phyloP scores from a whole-genome alignment of 1,284 basidiomycete genomes.

The Tilletiopsis washingtonensis region DNA sequence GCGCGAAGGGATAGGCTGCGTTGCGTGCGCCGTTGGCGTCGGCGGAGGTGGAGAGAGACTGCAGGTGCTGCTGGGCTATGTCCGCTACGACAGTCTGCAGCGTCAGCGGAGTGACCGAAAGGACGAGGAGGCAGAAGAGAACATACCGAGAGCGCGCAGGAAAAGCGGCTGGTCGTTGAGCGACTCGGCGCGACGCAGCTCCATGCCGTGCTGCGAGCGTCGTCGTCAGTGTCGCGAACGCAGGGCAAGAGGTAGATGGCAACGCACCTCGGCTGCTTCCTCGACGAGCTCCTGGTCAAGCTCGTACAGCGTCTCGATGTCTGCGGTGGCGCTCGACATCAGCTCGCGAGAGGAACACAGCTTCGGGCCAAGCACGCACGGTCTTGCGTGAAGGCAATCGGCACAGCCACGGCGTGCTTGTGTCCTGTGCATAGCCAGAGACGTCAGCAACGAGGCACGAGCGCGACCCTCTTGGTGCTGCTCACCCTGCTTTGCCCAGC shows the following conservation, averaged over 20 bases:
- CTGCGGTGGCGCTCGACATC: too few relatives aligned
- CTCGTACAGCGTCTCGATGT: conserved; percentile 97
- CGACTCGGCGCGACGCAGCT: conserved; percentile 84
- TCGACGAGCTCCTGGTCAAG: conserved; percentile 87
- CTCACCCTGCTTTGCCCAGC: conserved; percentile 75
- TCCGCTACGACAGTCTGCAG: too few relatives aligned
- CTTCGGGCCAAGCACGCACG: too few relatives aligned
- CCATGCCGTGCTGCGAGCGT: conserved; percentile 76
- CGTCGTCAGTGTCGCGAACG: too few relatives aligned
- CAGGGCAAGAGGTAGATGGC: too few relatives aligned
- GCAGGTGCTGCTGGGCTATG: conserved; percentile 73
- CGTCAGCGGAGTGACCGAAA: too few relatives aligned
- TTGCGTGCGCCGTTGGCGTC: neutral
- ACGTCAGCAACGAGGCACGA: too few relatives aligned
- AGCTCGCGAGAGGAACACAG: too few relatives aligned
- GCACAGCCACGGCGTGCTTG: too few relatives aligned
- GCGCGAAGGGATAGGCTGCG: conserved; percentile 25
- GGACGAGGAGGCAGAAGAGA: too few relatives aligned
- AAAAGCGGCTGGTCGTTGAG: conserved; percentile 97
- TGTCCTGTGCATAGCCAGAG: too few relatives aligned
- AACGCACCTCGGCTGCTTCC: conserved; percentile 76
- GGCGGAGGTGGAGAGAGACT: neutral
- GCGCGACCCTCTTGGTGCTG: too few relatives aligned
- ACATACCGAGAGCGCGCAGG: conserved; percentile 83
- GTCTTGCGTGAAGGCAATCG: conserved; percentile 98